Evolutionary conservation across 2,329 filamentous ascomycete species (phyloP), one percentile per base, ranked within the genome.

Genomic region (Verticillium zaregamsianum): DNA sequence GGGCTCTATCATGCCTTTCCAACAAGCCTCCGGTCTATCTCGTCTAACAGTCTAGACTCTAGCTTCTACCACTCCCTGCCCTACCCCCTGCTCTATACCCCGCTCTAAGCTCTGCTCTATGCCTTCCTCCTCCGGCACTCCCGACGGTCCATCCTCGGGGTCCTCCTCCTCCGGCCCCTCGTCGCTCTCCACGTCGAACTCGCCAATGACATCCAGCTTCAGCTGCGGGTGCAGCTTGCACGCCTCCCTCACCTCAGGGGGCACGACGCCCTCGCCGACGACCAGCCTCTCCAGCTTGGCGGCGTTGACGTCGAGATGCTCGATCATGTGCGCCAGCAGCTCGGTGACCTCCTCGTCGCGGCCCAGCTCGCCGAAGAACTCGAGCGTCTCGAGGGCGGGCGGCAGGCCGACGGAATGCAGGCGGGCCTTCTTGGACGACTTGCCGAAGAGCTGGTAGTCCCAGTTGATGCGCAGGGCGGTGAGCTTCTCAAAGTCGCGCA

Each of bases 361-460:
- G 2, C 79, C 79, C 11, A 81, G 70, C 33, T 75, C 72, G 61
- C 79, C 79, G 62, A 79, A 76, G 61, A 82, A 79, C 59, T 81
- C 79, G 25, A 82, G 65, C 3, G 71, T 76, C 66, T 81, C 76
- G 15, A 82, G 69, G 62, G 76, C 72, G 1, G 79, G 79, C 2
- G 80, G 79, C 20, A 82, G 67, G 14, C 79, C 80, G 17, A 82
- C 79, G 0, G 79, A 81, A 61, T 79, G 73, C 56, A 82, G 64
- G 4, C 80, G 72, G 4, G 80, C 78, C 61, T 76, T 78, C 63
- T 74, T 76, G n/a, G 76, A 75, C 0, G 77, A 73, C 57, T 73
- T 74, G 15, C 80, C 80, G 37, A 81, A 81, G 1, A 82, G 75
- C 63, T 82, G 80, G 54, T 79, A 78, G 65, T 82, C 80, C 76